Conservation (phyloP, 2,329 filamentous ascomycete species). For the Dissoconium aciculare region DNA sequence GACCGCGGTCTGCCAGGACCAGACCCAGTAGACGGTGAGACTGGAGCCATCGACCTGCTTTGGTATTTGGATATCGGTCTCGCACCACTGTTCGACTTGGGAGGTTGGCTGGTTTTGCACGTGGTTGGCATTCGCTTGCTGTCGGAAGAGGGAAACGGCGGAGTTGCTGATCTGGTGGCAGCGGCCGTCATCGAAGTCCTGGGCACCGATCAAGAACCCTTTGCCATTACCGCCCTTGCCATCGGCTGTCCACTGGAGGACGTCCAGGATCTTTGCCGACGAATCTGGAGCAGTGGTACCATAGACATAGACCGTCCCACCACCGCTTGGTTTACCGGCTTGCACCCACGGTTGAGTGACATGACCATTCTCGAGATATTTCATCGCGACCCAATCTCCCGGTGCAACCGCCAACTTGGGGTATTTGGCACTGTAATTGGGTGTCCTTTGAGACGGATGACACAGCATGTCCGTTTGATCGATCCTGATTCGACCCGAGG, state of each 20-base stretch:
- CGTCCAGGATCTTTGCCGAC: constrained; percentile 44
- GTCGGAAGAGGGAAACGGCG: constrained; percentile 44
- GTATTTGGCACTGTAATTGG: constrained; percentile 38
- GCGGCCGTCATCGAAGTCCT: constrained; percentile 77
- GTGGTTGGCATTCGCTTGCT: constrained; percentile 40
- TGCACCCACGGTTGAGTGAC: constrained; percentile 29
- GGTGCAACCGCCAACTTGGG: constrained; percentile 46
- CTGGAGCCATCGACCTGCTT: constrained; percentile 44
- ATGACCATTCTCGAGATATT: constrained; percentile 39
- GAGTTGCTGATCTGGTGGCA: constrained; percentile 67
- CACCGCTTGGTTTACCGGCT: constrained; percentile 29
- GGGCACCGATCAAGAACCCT: constrained; percentile 59
- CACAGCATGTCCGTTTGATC: constrained; percentile 45
- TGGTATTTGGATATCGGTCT: constrained; percentile 66
- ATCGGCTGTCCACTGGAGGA: constrained; percentile 68
- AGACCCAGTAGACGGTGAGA: constrained; percentile 88
- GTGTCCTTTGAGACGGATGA: constrained; percentile 45
- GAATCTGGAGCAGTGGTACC: constrained; percentile 34
- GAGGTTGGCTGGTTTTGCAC: constrained; percentile 34
- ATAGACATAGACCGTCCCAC: constrained; percentile 35
- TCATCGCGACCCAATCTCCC: constrained; percentile 34
- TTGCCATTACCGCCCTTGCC: constrained; percentile 68
- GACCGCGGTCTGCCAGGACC: constrained; percentile 63
- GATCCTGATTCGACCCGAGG: constrained; percentile 31
- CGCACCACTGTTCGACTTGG: constrained; percentile 55